Evolutionary conservation across 805 yeast species (phyloP).

Genomic region (Yamadazyma scolyti): DNA sequence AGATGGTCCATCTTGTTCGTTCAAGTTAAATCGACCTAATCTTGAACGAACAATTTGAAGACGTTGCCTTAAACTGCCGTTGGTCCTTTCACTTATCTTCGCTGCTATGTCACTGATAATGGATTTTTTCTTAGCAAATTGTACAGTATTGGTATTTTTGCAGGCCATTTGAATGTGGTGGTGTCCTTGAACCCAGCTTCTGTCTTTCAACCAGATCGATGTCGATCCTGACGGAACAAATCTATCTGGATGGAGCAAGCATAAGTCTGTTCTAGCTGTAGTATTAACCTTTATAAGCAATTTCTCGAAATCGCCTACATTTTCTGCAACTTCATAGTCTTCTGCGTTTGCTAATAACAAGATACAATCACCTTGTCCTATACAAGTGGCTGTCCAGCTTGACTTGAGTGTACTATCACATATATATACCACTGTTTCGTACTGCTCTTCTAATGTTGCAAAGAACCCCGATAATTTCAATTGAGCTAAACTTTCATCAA

Average conservation of each 20-base stretch:
- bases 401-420: constrained; percentile 83
- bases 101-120: constrained; percentile 34
- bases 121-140: constrained; percentile 9
- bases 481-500: constrained; percentile 75
- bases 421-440: constrained; percentile 83
- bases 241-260: constrained; percentile 78
- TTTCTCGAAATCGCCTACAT: constrained; percentile 82
- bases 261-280: constrained; percentile 82
- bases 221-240: constrained; percentile 84
- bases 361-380: constrained; percentile 94
- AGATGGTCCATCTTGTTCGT: constrained; percentile 16
- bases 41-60: constrained; percentile 30
- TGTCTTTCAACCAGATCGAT: constrained; percentile 73
- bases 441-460: constrained; percentile 85
- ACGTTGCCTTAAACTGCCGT: constrained; percentile 28
- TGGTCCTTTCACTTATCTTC: constrained; percentile 27
- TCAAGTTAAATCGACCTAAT: constrained; percentile 6
- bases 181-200: constrained; percentile 90
- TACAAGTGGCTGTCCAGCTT: constrained; percentile 88
- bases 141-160: constrained; percentile 10
- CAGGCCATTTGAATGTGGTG: constrained; percentile 81
- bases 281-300: constrained; percentile 71
- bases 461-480: constrained; percentile 85
- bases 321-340: constrained; percentile 51
- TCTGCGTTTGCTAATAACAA: constrained; percentile 81